Percentiles rank a stretch among this genome's conserved stretches.
phyloP scores from a whole-genome alignment of 306 rosid species.

The Cercis canadensis region DNA sequence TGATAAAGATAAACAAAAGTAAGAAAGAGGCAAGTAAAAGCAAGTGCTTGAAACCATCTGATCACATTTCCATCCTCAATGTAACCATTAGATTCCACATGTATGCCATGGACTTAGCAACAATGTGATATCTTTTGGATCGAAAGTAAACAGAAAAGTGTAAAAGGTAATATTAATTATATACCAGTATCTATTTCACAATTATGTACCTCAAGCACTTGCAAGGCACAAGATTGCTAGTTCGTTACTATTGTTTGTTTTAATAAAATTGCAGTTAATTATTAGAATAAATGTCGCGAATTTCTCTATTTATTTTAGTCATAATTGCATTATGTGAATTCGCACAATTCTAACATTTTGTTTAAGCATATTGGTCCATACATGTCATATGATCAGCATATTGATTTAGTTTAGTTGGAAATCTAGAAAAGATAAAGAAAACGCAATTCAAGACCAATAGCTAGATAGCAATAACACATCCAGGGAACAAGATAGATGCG shows the following conservation, averaged over 20 bases:
- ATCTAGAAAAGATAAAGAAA: slow-evolving; percentile 17
- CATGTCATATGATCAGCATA: slow-evolving; percentile 1
- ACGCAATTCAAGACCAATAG: slow-evolving; percentile 11
- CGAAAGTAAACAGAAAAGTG: background rate
- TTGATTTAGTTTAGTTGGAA: slow-evolving; percentile 2
- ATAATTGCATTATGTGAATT: slow-evolving; percentile 23
- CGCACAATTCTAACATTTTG: background rate
- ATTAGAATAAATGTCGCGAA: background rate
- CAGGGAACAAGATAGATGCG: slow-evolving; percentile 34
- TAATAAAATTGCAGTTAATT: no score
- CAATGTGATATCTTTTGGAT: slow-evolving; percentile 2
- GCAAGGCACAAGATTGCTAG: background rate
- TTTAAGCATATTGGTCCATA: slow-evolving; percentile 12
- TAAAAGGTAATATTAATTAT: background rate
- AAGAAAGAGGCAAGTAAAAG: background rate
- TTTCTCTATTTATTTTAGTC: background rate
- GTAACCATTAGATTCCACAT: background rate
- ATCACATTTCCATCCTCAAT: slow-evolving; percentile 15
- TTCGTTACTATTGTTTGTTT: background rate
- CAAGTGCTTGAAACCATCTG: slow-evolving; percentile 4
- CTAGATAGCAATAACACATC: background rate
- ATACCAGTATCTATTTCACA: background rate
- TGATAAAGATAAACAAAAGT: background rate
- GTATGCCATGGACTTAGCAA: slow-evolving; percentile 1
- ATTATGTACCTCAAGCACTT: background rate